Percentiles rank a stretch among this genome's conserved stretches.
Conservation (phyloP, 441 rosid genomes). For the Pelargonium myrrhifolium region DNA sequence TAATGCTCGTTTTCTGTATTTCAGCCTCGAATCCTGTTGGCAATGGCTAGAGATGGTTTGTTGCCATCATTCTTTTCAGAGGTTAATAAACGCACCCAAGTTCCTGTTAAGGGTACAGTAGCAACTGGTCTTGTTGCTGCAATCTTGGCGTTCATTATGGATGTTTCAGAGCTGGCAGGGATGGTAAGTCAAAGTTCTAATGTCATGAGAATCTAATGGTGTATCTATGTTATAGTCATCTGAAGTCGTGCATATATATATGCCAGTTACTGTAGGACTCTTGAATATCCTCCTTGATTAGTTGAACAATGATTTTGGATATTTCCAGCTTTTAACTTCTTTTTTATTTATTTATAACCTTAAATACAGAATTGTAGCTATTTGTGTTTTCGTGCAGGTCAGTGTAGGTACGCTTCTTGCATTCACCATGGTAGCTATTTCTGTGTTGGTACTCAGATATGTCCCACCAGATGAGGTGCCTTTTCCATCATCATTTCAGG, state of each 20-base stretch:
- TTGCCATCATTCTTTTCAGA: conserved; percentile 73
- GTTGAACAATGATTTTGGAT: not conserved
- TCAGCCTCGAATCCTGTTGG: conserved; percentile 76
- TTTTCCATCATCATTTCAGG: conserved; percentile 70
- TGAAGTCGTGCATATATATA: not conserved
- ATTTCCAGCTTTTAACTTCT: not conserved
- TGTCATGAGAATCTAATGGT: conserved; percentile 2
- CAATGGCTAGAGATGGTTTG: conserved; percentile 83
- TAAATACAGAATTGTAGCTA: not conserved
- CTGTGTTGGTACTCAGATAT: conserved; percentile 82
- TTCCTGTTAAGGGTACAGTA: conserved; percentile 64
- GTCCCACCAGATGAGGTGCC: conserved; percentile 96
- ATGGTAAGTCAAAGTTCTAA: conserved; percentile 36
- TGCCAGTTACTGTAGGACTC: not conserved
- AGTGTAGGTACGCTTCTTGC: conserved; percentile 99
- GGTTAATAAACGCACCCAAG: conserved; percentile 47
- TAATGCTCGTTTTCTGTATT: conserved; percentile 13
- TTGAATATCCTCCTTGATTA: not conserved
- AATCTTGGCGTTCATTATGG: conserved; percentile 53
- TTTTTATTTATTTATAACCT: not conserved
- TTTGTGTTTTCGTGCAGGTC: conserved; percentile 46
- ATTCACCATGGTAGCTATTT: conserved; percentile 89
- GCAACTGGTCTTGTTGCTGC: conserved; percentile 54
- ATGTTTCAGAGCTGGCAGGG: conserved; percentile 64
- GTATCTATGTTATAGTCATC: not conserved